Evolutionary conservation across 495 filamentous ascomycete species (phyloP).

Genomic region (Platismatia glauca): DNA sequence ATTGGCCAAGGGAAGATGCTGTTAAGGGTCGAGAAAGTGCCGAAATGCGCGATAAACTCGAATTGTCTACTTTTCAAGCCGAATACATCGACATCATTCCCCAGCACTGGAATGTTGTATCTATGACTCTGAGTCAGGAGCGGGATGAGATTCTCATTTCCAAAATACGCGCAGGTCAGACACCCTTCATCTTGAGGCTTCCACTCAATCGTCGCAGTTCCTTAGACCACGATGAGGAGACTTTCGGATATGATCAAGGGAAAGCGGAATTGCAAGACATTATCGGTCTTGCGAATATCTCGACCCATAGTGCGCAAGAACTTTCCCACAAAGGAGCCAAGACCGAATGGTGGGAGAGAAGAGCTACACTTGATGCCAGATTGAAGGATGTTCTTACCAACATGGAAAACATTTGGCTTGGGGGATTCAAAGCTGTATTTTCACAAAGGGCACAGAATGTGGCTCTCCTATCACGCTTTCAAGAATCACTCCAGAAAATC

Average conservation of each 20-base stretch:
- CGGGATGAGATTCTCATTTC: conserved; percentile 74
- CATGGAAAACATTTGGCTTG: conserved; percentile 89
- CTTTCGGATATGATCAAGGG: conserved; percentile 74
- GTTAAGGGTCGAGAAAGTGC: conserved; percentile 17
- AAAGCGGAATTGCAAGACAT: conserved; percentile 72
- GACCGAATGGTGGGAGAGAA: conserved; percentile 78
- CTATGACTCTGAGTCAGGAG: conserved; percentile 70
- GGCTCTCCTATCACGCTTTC: conserved; percentile 61
- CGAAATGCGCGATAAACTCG: conserved; percentile 28
- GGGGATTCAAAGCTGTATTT: conserved; percentile 87
- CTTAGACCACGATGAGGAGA: conserved; percentile 68
- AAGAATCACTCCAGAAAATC: conserved; percentile 67
- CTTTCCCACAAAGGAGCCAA: conserved; percentile 54
- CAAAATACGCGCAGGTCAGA: conserved; percentile 59
- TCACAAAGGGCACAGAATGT: conserved; percentile 55
- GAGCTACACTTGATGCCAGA: conserved; percentile 67
- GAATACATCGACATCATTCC: conserved; percentile 80
- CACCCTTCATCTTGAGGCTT: conserved; percentile 75
- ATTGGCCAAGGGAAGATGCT: conserved; percentile 33
- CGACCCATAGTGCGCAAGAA: conserved; percentile 62
- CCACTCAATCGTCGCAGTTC: conserved; percentile 74
- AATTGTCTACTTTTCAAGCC: conserved; percentile 50
- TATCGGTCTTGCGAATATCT: conserved; percentile 67
- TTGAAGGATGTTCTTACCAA: conserved; percentile 70
- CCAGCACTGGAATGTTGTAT: conserved; percentile 71